Percentiles rank a stretch among this genome's conserved stretches.
Conservation (phyloP, 441 rosid genomes). For the Biscutella laevigata region DNA sequence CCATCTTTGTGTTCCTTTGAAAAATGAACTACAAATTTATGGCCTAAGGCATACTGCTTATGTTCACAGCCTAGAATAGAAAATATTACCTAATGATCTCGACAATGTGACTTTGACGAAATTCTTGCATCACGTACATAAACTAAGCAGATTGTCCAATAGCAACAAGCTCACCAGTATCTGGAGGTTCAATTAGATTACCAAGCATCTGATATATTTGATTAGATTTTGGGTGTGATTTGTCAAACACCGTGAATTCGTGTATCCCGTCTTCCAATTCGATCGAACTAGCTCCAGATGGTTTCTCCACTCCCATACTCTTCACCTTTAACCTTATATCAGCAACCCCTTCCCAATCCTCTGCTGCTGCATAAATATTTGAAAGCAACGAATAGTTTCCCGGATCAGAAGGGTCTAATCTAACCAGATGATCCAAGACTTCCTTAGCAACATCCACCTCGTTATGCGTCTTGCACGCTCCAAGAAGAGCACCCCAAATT, state of each 20-base stretch:
- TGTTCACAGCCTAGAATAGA: not conserved
- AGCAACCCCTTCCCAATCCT: conserved; percentile 62
- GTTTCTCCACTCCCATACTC: conserved; percentile 43
- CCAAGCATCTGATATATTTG: conserved; percentile 51
- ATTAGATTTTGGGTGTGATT: conserved; percentile 51
- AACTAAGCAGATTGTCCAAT: not conserved
- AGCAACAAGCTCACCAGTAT: conserved; percentile 23
- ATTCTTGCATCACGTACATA: not conserved
- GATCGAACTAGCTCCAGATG: conserved; percentile 61
- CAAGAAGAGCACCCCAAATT: conserved; percentile 76
- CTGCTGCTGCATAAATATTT: conserved; percentile 66
- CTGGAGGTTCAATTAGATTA: conserved; percentile 31
- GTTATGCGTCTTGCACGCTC: conserved; percentile 61
- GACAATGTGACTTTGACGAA: conserved; percentile 1
- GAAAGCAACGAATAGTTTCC: conserved; percentile 57
- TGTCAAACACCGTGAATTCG: conserved; percentile 53
- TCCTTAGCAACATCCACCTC: conserved; percentile 46
- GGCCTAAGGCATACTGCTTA: conserved; percentile 1
- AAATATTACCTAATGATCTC: conserved; percentile 1
- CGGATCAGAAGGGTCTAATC: conserved; percentile 40
- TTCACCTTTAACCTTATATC: conserved; percentile 52
- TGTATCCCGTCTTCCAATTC: conserved; percentile 50
- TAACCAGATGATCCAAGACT: conserved; percentile 37
- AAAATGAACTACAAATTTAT: conserved; percentile 5
- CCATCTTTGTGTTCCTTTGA: conserved; percentile 8